Percentiles rank a stretch among this genome's conserved stretches.
phyloP scores from a whole-genome alignment of 306 rosid genomes.

The Cicer bijugum region DNA sequence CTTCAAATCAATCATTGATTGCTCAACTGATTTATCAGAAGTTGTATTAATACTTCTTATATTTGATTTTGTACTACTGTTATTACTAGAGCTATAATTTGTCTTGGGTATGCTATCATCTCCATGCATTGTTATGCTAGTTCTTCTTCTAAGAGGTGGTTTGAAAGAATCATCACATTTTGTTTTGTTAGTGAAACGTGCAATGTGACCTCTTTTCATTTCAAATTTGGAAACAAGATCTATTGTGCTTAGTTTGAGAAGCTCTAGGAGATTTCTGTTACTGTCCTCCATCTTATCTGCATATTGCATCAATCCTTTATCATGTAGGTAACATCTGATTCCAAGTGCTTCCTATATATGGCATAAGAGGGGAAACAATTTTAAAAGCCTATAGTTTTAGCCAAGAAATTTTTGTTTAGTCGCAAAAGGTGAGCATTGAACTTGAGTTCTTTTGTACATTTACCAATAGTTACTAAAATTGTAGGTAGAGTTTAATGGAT shows the following conservation, averaged over 20 bases:
- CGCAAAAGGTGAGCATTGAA: not conserved
- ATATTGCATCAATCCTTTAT: constrained; percentile 77
- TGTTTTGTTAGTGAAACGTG: constrained; percentile 70
- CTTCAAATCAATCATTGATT: constrained; percentile 56
- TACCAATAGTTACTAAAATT: not conserved
- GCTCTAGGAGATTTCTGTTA: constrained; percentile 58
- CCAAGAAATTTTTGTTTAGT: not conserved
- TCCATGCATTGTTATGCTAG: constrained; percentile 42
- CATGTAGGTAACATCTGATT: constrained; percentile 84
- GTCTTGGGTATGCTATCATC: constrained; percentile 53
- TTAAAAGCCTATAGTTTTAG: constrained; percentile 1
- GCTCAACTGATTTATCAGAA: constrained; percentile 55
- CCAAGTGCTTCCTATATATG: constrained; percentile 69
- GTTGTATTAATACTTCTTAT: constrained; percentile 38
- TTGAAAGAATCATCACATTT: constrained; percentile 49
- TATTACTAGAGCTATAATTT: constrained; percentile 43
- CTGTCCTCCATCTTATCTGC: constrained; percentile 71
- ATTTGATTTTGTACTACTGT: constrained; percentile 38
- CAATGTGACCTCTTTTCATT: constrained; percentile 91
- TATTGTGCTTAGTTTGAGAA: constrained; percentile 52
- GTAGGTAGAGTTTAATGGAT: no score
- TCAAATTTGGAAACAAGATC: constrained; percentile 62
- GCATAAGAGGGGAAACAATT: constrained; percentile 14
- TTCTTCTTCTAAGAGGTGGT: constrained; percentile 45
- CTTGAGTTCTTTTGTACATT: not conserved